Evolutionary conservation across 495 filamentous ascomycete genomes (phyloP).

Genomic region (Acidiella bohemica): DNA sequence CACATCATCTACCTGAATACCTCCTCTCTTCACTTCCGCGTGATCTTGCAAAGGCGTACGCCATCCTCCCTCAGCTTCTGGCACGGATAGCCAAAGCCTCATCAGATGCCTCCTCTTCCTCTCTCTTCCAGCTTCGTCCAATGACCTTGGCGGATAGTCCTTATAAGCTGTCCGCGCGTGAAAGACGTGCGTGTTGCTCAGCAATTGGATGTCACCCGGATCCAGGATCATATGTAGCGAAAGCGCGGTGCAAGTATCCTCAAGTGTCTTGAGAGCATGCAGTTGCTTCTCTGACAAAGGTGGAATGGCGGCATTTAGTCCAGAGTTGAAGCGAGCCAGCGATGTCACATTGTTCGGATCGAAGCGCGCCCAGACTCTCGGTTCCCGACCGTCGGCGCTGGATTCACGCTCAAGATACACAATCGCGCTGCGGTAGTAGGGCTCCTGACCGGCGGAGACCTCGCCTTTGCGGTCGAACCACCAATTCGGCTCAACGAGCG

Average conservation of each 20-base stretch:
- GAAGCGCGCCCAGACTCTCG: conserved; percentile 33
- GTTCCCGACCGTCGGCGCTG: conserved; percentile 27
- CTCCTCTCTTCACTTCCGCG: conserved; percentile 69
- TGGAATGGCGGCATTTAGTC: conserved; percentile 21
- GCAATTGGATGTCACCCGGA: conserved; percentile 30
- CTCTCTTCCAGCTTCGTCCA: conserved; percentile 14
- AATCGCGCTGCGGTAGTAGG: conserved; percentile 59
- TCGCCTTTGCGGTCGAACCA: conserved; percentile 94
- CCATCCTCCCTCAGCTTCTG: conserved; percentile 76
- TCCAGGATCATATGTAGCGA: conserved; percentile 32
- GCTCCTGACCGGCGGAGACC: conserved; percentile 55
- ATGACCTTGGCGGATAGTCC: conserved; percentile 24
- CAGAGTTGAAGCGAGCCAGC: conserved; percentile 26
- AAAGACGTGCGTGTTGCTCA: conserved; percentile 28
- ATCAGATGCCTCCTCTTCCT: conserved; percentile 42
- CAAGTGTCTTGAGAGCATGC: conserved; percentile 21
- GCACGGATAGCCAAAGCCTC: conserved; percentile 69
- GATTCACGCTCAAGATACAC: conserved; percentile 55
- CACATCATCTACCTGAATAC: conserved; percentile 73
- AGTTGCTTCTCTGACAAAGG: conserved; percentile 23
- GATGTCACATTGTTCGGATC: conserved; percentile 29
- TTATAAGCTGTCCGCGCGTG: conserved; percentile 31
- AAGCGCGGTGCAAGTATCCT: conserved; percentile 26
- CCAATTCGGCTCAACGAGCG: conserved; percentile 66
- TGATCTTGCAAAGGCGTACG: conserved; percentile 68